Conservation (phyloP, 192 early-diverging fungal genomes). For the Geranomyces michiganensis region DNA sequence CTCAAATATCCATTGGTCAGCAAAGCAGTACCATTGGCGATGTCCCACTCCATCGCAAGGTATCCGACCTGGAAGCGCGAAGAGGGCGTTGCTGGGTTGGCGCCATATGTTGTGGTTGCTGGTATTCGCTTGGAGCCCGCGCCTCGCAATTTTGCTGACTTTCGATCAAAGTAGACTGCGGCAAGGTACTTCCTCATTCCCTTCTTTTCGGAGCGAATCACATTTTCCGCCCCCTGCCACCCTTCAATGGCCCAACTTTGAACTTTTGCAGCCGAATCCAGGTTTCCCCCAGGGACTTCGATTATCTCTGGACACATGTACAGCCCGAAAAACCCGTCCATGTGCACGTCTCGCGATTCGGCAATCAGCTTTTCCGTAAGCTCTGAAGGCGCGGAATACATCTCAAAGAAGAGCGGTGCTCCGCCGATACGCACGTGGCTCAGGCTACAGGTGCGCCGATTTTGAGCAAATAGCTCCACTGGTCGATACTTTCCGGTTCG, state of each 20-base stretch:
- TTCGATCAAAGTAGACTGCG: slow-evolving; percentile 13
- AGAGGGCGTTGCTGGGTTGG: neutral
- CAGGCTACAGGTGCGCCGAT: slow-evolving; percentile 44
- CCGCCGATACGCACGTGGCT: slow-evolving; percentile 47
- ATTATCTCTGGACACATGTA: slow-evolving; percentile 25
- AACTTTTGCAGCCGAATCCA: slow-evolving; percentile 6
- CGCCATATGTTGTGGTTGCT: neutral
- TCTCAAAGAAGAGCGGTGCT: slow-evolving; percentile 21
- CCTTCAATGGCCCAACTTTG: neutral
- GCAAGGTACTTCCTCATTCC: slow-evolving; percentile 8
- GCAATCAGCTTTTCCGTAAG: neutral
- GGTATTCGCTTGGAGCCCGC: slow-evolving; percentile 1
- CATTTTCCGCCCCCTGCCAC: slow-evolving; percentile 3
- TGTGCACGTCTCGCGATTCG: slow-evolving; percentile 30
- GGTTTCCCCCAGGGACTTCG: slow-evolving; percentile 1
- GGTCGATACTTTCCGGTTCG: slow-evolving; percentile 51
- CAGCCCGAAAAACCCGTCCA: slow-evolving; percentile 33
- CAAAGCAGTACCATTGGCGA: slow-evolving; percentile 5
- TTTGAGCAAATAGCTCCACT: slow-evolving; percentile 43
- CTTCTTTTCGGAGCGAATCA: neutral
- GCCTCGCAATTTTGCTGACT: neutral
- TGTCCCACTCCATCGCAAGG: slow-evolving; percentile 16
- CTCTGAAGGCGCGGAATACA: slow-evolving; percentile 4
- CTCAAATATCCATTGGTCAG: slow-evolving; percentile 22
- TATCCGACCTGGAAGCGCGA: slow-evolving; percentile 30